Evolutionary conservation across 805 yeast species (phyloP), one percentile per base, ranked within the genome.

Genomic region (Starmerella cellae): DNA sequence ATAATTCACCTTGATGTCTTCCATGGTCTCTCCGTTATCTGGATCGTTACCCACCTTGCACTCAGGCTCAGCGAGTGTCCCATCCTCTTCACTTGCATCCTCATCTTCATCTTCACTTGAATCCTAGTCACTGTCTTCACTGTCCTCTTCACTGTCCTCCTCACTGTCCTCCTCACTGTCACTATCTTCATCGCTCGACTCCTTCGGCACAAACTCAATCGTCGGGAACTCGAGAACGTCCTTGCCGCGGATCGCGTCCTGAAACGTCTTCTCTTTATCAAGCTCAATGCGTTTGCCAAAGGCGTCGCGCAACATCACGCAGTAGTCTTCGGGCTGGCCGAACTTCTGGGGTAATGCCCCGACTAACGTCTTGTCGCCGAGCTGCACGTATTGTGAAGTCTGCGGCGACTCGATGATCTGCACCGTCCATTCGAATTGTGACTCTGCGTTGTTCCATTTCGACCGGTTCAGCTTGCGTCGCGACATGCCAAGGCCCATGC

Each of bases 161-260:
- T 35, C 26, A 29, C 36, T 28, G 36, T 42, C 54, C 5, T 35
- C 16, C 19, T 36, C 47, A 5, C 39, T 16, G n/a, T 41, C 49
- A 24, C 43, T 32, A 11, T 41, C 54, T 18, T 40, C 31, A 4
- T 41, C 45, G 35, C 40, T 36, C 17, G 37, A 44, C 16, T 36
- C 32, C 29, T 48, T 52, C 40, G 28, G 52, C 35, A 18, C 44
- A 47, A 32, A 41, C 39, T 19, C 47, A 4, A 84, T 63, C 0
- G 85, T 78, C 0, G 95, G 94, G 50, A 71, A 84, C 56, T 84
- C 95, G 28, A 83, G 66, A 0, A 84, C 81, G 0, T 75, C 66
- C 43, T 68, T 67, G 28, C 75, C 74, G 44, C 63, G 62, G n/a
- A 84, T 51, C 1, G 66, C 64, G 20, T 69, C 72, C 0, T 71